Evolutionary conservation across 2,329 filamentous ascomycete species (phyloP).

Genomic region (Colletotrichum sp.): DNA sequence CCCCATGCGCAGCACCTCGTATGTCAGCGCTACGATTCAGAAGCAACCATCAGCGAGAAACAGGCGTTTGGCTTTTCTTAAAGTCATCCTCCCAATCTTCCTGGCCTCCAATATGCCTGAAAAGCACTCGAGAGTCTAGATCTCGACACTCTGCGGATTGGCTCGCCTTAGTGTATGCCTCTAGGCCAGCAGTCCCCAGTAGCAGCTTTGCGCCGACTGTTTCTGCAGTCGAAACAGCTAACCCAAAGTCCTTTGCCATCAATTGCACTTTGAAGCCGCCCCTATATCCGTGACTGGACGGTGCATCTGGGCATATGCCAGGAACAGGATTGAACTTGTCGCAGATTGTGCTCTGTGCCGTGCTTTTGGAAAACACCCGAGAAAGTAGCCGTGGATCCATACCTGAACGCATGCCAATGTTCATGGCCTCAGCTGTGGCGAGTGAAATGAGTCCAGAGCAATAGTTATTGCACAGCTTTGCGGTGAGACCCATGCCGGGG

Average conservation of each 20-base stretch:
- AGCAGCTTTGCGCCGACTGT: neutral
- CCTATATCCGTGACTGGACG: slow-evolving; percentile 35
- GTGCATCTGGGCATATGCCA: slow-evolving; percentile 33
- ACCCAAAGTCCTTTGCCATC: slow-evolving; percentile 62
- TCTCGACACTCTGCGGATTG: neutral
- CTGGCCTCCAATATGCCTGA: neutral
- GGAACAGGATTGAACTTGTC: slow-evolving; percentile 38
- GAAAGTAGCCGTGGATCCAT: slow-evolving; percentile 57
- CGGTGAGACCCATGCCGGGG: slow-evolving; percentile 58
- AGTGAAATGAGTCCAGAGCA: slow-evolving; percentile 63
- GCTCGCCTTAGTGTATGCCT: neutral
- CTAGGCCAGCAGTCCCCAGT: neutral
- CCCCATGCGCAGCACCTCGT: too few species aligned
- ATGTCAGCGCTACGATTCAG: too few species aligned
- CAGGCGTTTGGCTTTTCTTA: neutral
- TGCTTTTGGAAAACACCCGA: slow-evolving; percentile 28
- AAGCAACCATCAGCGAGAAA: too few species aligned
- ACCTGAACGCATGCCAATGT: slow-evolving; percentile 63
- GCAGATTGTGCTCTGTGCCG: slow-evolving; percentile 34
- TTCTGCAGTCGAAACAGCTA: neutral
- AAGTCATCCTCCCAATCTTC: neutral
- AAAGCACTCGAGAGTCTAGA: neutral
- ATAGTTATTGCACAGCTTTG: slow-evolving; percentile 68
- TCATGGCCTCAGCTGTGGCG: slow-evolving; percentile 61
- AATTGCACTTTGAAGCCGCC: slow-evolving; percentile 64